Evolutionary conservation across 2,329 filamentous ascomycete species (phyloP).

Genomic region (Cryphonectria naterciae): DNA sequence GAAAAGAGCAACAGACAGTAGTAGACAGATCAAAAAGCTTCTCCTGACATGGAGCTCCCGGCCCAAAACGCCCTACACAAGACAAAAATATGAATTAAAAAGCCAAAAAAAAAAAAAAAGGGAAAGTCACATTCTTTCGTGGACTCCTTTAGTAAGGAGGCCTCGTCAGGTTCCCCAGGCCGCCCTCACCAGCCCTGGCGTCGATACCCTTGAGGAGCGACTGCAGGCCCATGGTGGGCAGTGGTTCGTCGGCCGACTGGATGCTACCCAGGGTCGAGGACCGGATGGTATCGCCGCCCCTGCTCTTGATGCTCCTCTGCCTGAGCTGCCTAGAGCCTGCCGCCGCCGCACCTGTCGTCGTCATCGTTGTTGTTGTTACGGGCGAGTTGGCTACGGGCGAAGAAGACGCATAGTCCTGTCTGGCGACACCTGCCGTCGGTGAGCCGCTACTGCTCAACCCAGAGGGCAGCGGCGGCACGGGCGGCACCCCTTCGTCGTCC

Average conservation of each 20-base stretch:
- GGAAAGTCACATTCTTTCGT: too few species aligned
- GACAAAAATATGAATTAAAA: not conserved
- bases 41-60: not conserved
- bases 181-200: slow-evolving; percentile 50
- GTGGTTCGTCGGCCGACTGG: slow-evolving; percentile 35
- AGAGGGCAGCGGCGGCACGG: slow-evolving; percentile 58
- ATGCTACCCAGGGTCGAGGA: slow-evolving; percentile 41
- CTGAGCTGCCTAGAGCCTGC: slow-evolving; percentile 27
- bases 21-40: not conserved
- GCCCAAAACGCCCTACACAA: not conserved
- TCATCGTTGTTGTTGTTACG: slow-evolving; percentile 26
- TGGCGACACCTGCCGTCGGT: slow-evolving; percentile 22
- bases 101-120: too few species aligned
- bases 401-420: slow-evolving; percentile 26
- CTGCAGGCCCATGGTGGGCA: slow-evolving; percentile 50
- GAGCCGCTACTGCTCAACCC: slow-evolving; percentile 32
- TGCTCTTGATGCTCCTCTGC: slow-evolving; percentile 47
- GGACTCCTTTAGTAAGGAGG: slow-evolving; percentile 51
- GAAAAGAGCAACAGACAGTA: not conserved
- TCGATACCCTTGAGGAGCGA: slow-evolving; percentile 57
- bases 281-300: slow-evolving; percentile 45
- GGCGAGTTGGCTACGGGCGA: slow-evolving; percentile 15
- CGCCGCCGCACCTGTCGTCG: too few species aligned
- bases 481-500: slow-evolving; percentile 48
- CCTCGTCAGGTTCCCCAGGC: slow-evolving; percentile 50